phyloP scores from a whole-genome alignment of 768 basidiomycete genomes.

The Boletus insuetus region DNA sequence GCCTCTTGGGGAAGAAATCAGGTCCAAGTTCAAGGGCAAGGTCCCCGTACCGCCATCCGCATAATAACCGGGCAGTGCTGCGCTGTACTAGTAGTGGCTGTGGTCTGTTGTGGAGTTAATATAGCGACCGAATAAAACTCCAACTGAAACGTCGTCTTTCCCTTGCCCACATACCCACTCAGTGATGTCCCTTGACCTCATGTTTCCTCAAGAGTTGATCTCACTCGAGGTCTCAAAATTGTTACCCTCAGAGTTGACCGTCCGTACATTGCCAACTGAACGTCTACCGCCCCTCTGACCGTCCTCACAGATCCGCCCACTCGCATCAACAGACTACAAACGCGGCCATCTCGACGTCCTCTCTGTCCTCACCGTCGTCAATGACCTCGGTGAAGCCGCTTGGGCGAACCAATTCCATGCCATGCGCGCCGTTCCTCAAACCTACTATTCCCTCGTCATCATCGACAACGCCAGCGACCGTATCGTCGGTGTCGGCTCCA shows the following conservation, averaged over 20 bases:
- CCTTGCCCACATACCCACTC: neutral
- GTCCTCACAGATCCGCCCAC: slow-evolving; percentile 75
- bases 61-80: too few relatives aligned
- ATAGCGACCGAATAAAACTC: neutral
- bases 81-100: slow-evolving; percentile 10
- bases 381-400: slow-evolving; percentile 61
- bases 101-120: slow-evolving; percentile 1
- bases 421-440: slow-evolving; percentile 50
- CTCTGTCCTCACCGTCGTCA: slow-evolving; percentile 63
- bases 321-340: slow-evolving; percentile 78
- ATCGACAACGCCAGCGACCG: slow-evolving; percentile 68
- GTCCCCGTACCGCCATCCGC: neutral
- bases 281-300: slow-evolving; percentile 1
- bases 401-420: slow-evolving; percentile 71
- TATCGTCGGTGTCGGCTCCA: slow-evolving; percentile 79
- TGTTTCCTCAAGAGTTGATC: slow-evolving; percentile 74
- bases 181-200: slow-evolving; percentile 57
- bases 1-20: slow-evolving; percentile 19
- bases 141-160: neutral
- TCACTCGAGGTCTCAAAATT: slow-evolving; percentile 57
- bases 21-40: slow-evolving; percentile 13
- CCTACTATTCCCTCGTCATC: slow-evolving; percentile 87
- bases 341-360: slow-evolving; percentile 86
- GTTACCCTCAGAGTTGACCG: slow-evolving; percentile 49
- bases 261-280: neutral